A percentile compares a stretch with the other conserved stretches of the same genome.
phyloP scores from a whole-genome alignment of 2,329 filamentous ascomycete genomes.

The Paraconiothyrium brasiliense region DNA sequence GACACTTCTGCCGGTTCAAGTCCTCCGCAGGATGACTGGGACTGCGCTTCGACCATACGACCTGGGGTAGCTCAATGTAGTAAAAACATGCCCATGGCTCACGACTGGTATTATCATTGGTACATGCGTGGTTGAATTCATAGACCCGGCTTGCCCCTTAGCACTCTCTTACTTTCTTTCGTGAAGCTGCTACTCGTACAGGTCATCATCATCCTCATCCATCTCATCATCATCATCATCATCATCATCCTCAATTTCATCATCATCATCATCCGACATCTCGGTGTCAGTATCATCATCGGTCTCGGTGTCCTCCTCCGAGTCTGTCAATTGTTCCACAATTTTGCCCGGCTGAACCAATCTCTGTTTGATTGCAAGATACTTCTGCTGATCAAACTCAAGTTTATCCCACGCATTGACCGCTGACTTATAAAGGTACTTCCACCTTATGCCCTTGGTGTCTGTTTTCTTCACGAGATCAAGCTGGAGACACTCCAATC shows the following conservation, averaged over 20 bases:
- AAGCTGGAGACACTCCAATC: background rate
- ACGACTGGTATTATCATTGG: background rate
- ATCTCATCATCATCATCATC: background rate
- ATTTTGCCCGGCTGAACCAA: background rate
- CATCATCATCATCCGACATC: background rate
- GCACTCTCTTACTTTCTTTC: background rate
- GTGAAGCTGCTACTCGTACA: background rate
- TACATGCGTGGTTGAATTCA: background rate
- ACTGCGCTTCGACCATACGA: background rate
- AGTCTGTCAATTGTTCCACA: background rate
- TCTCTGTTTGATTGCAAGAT: slow-evolving; percentile 10
- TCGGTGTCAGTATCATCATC: background rate
- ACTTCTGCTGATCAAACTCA: slow-evolving; percentile 17
- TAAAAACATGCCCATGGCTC: background rate
- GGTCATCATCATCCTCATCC: background rate
- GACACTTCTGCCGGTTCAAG: background rate
- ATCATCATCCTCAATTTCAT: too few relatives aligned
- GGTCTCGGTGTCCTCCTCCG: background rate
- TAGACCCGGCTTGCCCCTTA: background rate
- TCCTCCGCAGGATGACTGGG: background rate
- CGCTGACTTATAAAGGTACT: slow-evolving; percentile 32
- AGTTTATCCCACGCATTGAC: slow-evolving; percentile 29
- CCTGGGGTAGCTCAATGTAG: background rate
- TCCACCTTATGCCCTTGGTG: slow-evolving; percentile 26
- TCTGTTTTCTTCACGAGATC: slow-evolving; percentile 16